Base-by-base conservation (phyloP, 2,329 filamentous ascomycete species). In the Penicillium sp. region DNA sequence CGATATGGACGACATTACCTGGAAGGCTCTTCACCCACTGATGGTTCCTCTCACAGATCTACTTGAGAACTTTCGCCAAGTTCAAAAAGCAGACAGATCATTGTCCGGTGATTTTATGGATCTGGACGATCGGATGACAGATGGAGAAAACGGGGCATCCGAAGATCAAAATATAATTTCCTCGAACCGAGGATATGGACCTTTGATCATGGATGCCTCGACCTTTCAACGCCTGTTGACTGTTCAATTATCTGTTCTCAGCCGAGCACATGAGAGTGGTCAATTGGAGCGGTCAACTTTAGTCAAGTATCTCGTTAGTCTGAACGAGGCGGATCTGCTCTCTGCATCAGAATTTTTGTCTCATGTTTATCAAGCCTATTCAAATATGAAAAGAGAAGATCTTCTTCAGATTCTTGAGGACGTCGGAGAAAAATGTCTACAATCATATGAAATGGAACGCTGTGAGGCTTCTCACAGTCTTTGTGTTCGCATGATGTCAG, bases 391-490 rank as follows among this genome's bases (percentile, higher is more conserved):
- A 4, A 65, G 68, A 34, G 52, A 62, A 24, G 75, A 77, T 43
- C 66, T 76, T 12, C 70, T 78, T 18, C 65, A 61, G 4, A 59
- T 84, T 5, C 66, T 84, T 10, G 74, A 77, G 45, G 68, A 75
- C 52, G 61, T 82, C 30, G 79, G 73, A 17, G 74, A 79, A 46
- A 71, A 72, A 24, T 74, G 81, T 34, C 66, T 85, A 3, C 69
- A 73, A 41, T 75, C 78, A 3, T 82, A 84, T 51, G 80, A 84
- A 23, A 87, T 87, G 61, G 84, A 86, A 51, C 84, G 85, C 57
- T 93, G 88, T 55, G 92, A 97, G 72, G 83, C 86, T 17, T 84
- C 88, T 3, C 75, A 91, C 42, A 81, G 80, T 37, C 76, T 86
- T 15, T 87, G 85, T 56, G 78, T 96, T 20, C 83, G 87, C 40